phyloP scores from a whole-genome alignment of 345 rosid genomes.

The Kandelia obovata region DNA sequence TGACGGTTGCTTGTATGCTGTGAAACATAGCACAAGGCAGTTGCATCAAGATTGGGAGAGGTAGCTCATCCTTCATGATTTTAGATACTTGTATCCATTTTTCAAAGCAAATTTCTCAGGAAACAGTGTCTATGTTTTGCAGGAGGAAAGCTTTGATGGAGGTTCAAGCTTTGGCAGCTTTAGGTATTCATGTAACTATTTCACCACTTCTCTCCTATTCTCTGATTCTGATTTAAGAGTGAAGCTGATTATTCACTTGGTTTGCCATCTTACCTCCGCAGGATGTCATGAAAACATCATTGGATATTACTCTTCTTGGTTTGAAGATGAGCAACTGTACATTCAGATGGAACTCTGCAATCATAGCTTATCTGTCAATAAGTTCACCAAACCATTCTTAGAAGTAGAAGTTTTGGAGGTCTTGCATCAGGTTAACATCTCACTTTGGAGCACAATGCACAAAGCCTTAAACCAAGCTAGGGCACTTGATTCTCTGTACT shows the following conservation, averaged over 20 bases:
- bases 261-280: constrained; percentile 22
- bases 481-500: background rate
- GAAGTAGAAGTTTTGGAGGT: constrained; percentile 59
- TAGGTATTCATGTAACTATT: constrained; percentile 45
- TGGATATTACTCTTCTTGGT: constrained; percentile 90
- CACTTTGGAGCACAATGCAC: background rate
- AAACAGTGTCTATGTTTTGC: constrained; percentile 20
- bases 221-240: background rate
- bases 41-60: constrained; percentile 73
- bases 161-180: constrained; percentile 96
- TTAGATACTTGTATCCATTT: background rate
- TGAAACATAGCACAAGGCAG: constrained; percentile 66
- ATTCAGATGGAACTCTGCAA: constrained; percentile 97
- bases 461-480: background rate
- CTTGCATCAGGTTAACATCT: constrained; percentile 61
- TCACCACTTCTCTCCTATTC: background rate
- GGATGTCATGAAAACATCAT: constrained; percentile 83
- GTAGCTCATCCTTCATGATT: constrained; percentile 28
- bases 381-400: constrained; percentile 33
- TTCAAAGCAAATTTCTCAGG: constrained; percentile 10
- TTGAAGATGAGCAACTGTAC: constrained; percentile 87
- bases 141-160: constrained; percentile 98
- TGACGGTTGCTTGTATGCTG: constrained; percentile 95
- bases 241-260: constrained; percentile 6
- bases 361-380: constrained; percentile 63